Evolutionary conservation across 306 rosid genomes (phyloP).

Genomic region (Acacia acuminata): DNA sequence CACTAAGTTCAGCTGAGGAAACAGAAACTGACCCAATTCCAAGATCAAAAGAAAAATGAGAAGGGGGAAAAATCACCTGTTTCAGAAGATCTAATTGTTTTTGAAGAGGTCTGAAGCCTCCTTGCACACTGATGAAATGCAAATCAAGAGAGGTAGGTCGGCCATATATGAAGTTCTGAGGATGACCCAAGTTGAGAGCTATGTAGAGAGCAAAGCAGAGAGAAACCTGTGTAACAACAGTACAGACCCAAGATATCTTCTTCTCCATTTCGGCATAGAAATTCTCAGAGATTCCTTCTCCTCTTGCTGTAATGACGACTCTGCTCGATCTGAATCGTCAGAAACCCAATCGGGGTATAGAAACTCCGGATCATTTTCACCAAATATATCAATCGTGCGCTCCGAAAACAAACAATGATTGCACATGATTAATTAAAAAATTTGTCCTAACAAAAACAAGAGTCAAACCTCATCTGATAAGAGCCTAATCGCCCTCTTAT

Average conservation of each 20-base stretch:
- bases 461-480: no score
- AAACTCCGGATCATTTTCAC: no score
- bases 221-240: slow-evolving; percentile 48
- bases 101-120: slow-evolving; percentile 56
- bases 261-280: slow-evolving; percentile 42
- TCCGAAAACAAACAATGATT: no score
- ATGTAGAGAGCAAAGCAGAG: slow-evolving; percentile 56
- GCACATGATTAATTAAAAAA: no score
- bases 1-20: not conserved
- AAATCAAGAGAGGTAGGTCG: slow-evolving; percentile 38
- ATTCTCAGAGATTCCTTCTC: not conserved
- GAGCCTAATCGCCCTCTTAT: no score
- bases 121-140: slow-evolving; percentile 55
- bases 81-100: slow-evolving; percentile 59
- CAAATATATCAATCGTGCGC: no score
- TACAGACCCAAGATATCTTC: slow-evolving; percentile 49
- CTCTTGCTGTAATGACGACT: not conserved
- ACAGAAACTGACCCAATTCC: not conserved
- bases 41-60: slow-evolving; percentile 11
- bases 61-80: slow-evolving; percentile 24
- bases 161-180: slow-evolving; percentile 31
- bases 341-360: no score
- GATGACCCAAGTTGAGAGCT: slow-evolving; percentile 52
- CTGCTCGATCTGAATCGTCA: not conserved
- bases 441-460: no score